Base-by-base conservation (phyloP, 768 basidiomycete species). In the Tylopilus vinaceipallidus region DNA sequence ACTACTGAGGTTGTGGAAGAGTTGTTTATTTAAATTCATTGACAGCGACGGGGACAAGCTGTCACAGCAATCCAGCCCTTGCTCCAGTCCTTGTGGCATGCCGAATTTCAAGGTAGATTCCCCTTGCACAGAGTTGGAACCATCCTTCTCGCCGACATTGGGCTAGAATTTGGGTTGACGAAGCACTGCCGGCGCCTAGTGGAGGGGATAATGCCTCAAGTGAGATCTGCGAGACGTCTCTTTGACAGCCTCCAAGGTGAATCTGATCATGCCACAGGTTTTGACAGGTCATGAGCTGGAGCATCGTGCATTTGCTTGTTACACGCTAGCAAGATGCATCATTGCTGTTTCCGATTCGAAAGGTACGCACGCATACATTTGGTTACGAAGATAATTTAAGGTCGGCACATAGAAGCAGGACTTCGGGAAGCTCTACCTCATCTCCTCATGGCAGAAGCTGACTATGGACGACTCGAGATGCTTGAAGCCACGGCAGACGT, bases 201-300 rank as follows among this genome's bases (percentile, higher is more conserved):
- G 39, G 84, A 90, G 41, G 89, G 88, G 51, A 81, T 91, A 39
- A 78, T 92, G 75, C 91, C 91, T 19, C 91, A 92, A 71, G 91
- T 86, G 50, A 52, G 55, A 37, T 33, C 26, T 10, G 16, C 27
- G 19, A 9, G 71, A 56, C 17, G 36, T 38, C n/a, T 29, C 41
- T 16, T 7, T 40, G 8, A 13, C 17, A 17, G 3, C 35, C 2
- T 6, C n/a, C 6, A n/a, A 22, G 32, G 36, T 26, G 1, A 37
- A 16, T 14, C 14, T 48, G 32, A 48, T 10, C 17, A 26, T 26
- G n/a, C 19, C 24, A 46, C 52, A 91, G 88, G 69, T 91, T 30
- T 81, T 90, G 38, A 71, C 71, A 44, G 90, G 87, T 5, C 76
- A 81, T 42, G 88, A 92, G 55, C 59, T 86, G 13, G 91, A 93